Evolutionary conservation across 2,329 filamentous ascomycete genomes (phyloP), one percentile per base, ranked within the genome.

Genomic region (Fusarium sp.): DNA sequence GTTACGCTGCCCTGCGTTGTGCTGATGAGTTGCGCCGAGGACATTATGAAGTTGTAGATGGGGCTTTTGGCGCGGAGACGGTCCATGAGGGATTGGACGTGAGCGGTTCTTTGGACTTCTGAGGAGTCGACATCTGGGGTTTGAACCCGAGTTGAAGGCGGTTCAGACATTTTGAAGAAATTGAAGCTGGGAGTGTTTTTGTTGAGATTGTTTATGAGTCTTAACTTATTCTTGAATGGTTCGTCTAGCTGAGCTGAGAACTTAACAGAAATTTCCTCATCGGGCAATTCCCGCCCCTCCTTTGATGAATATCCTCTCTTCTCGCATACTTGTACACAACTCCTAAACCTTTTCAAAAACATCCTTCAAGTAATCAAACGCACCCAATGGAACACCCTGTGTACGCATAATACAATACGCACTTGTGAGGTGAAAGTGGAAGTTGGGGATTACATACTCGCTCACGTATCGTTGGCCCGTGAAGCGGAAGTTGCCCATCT

Each of bases 391-490:
- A 31, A 91, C 86, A 0, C 89, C 89, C 78, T 87, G 83, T 51
- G 82, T 83, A 46, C 90, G 81, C 74, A 92, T 76, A 57, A 92
- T 86, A 5, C 80, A 83, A 78, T 91, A 91, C 15, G 87, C 85
- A 19, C 84, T 88, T 16, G 82, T 83, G 16, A 87, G 64, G 71
- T 92, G 90, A 71, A 92, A 92, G 78, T 84, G 90, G 72, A 90
- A 85, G 74, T 91, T 90, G 7, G 89, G 87, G 29, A 90, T 76
- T 5, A 80, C 83, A 76, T 83, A 86, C 9, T 78, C 76, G 37
- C 79, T 75, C 16, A 87, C 71, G 73, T 88, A 89, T 3, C 78
- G 74, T 60, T 81, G 71, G 0, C 80, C 84, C 5, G 64, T 73
- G 56, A 79, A 79, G 31, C 60, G 61, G 21, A 76, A 79, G 49